Evolutionary conservation across 1,284 basidiomycete species (phyloP), one percentile per base, ranked within the genome.

Genomic region (Puccinia triticina): DNA sequence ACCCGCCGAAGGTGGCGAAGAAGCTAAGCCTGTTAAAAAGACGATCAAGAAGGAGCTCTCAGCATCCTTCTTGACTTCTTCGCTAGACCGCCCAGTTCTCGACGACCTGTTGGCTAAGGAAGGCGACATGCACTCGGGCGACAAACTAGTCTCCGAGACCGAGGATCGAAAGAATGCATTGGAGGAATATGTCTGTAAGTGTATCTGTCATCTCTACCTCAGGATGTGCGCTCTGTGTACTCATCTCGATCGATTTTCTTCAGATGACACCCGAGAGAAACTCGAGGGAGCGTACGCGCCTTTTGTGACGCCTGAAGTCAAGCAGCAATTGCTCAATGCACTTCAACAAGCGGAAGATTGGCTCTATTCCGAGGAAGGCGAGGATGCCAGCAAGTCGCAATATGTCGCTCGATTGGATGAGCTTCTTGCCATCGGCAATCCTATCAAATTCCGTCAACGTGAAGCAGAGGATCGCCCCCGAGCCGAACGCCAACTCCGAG

Each of bases 161-260:
- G 94, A 96, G 93, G 93, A 97, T 88, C 92, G 93, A 87, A 98
- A 96, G 90, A 97, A 98, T 87, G 94, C 95, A 21, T 91, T 98
- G 34, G 95, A 98, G 89, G 95, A 97, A 89, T 97, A 96, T 89
- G 92, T 97, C 84, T 97, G 74, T 78, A 32, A 50, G 75, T 82
- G 21, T 40, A n/a, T 8, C 48, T 71, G 11, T 32, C 37, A 66
- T 21, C 53, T n/a, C 21, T 43, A 29, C 2, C 37, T 61, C 18
- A 46, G 18, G n/a, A 18, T 64, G 46, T 10, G 14, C 40, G 46
- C 16, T 50, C 53, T 0, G 26, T 74, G 26, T 29, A 21, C 37
- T 46, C 16, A 57, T 81, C 23, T 48, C 59, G 53, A n/a, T 59
- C 43, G 34, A 8, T 53, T 37, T 73, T 66, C 34, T 53, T 50